Conservation (phyloP, 2,329 filamentous ascomycete species). For the Cladosporium austrohemisphaericum region DNA sequence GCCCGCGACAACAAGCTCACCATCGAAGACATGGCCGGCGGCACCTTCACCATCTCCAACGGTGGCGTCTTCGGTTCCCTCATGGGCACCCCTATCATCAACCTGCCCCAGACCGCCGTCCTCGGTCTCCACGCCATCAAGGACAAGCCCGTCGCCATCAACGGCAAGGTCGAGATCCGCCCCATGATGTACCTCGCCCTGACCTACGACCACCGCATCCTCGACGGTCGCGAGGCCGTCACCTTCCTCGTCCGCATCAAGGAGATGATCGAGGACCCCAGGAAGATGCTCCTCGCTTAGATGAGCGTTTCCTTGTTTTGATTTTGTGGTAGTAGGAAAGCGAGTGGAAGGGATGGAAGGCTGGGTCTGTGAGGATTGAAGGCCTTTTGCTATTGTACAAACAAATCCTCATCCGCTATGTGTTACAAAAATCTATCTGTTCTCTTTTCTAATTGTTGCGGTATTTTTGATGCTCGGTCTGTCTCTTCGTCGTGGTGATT, state of each 20-base stretch:
- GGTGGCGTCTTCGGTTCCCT: constrained; percentile 94
- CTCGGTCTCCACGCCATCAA: constrained; percentile 95
- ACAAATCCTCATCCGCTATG: no score
- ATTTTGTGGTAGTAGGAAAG: neutral
- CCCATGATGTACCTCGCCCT: constrained; percentile 99
- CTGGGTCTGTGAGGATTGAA: no score
- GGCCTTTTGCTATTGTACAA: no score
- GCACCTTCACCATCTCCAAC: constrained; percentile 97
- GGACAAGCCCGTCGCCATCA: constrained; percentile 81
- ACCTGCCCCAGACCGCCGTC: constrained; percentile 86
- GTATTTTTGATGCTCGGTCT: no score
- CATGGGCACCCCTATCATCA: constrained; percentile 98
- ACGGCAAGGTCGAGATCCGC: constrained; percentile 90
- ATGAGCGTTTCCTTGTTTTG: no score
- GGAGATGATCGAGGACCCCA: constrained; percentile 93
- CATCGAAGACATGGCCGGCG: constrained; percentile 98
- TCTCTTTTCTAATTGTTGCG: no score
- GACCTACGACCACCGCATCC: constrained; percentile 93
- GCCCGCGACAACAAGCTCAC: constrained; percentile 94
- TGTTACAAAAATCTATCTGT: no score
- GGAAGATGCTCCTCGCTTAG: constrained; percentile 71
- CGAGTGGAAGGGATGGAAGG: neutral
- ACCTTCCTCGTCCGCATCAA: constrained; percentile 96
- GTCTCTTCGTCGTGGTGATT: no score
- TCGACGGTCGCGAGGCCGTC: constrained; percentile 92